These are phyloP conservation scores for Hypoxylon sp. DNA, from an alignment of 2,329 filamentous ascomycete species.

Conservation along the genomic window DNA sequence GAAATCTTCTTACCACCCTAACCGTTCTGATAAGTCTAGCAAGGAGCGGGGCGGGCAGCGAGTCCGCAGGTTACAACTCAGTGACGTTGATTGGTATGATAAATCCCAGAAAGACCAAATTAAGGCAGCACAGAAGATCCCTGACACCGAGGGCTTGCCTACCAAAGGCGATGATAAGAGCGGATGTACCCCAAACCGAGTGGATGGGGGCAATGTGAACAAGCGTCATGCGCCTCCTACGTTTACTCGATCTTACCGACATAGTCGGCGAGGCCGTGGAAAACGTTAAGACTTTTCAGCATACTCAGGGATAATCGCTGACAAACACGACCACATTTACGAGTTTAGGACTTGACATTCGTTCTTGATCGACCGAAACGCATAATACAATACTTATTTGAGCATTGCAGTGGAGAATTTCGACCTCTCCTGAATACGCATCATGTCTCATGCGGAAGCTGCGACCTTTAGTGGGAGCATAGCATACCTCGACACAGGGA, in stretches of 20 bases:
- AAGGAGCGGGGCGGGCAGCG: slow-evolving; percentile 83
- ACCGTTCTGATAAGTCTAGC: slow-evolving; percentile 69
- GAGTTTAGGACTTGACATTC: slow-evolving; percentile 47
- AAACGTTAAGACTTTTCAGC: slow-evolving; percentile 20
- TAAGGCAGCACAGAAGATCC: slow-evolving; percentile 27
- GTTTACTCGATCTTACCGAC: slow-evolving; percentile 22
- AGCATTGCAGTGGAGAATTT: slow-evolving; percentile 31
- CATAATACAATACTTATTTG: slow-evolving; percentile 37
- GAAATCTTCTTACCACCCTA: slow-evolving; percentile 65
- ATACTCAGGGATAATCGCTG: slow-evolving; percentile 30
- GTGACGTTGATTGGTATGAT: slow-evolving; percentile 96
- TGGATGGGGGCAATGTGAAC: slow-evolving; percentile 37
- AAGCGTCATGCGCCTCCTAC: slow-evolving; percentile 39
- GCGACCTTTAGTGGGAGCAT: slow-evolving; percentile 30
- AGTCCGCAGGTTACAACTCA: slow-evolving; percentile 90
- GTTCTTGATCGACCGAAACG: slow-evolving; percentile 28
- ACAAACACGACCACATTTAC: slow-evolving; percentile 29
- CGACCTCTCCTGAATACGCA: slow-evolving; percentile 32
- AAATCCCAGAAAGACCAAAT: slow-evolving; percentile 46
- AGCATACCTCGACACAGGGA: slow-evolving; percentile 34
- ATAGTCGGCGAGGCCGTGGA: slow-evolving; percentile 25
- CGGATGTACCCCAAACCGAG: slow-evolving; percentile 40
- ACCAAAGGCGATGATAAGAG: slow-evolving; percentile 27
- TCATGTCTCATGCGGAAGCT: slow-evolving; percentile 31
- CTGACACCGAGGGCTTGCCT: slow-evolving; percentile 29